Evolutionary conservation across 352 stramenopile species (phyloP), one percentile per base, ranked within the genome.

Genomic region (Pythium grandisporangium): DNA sequence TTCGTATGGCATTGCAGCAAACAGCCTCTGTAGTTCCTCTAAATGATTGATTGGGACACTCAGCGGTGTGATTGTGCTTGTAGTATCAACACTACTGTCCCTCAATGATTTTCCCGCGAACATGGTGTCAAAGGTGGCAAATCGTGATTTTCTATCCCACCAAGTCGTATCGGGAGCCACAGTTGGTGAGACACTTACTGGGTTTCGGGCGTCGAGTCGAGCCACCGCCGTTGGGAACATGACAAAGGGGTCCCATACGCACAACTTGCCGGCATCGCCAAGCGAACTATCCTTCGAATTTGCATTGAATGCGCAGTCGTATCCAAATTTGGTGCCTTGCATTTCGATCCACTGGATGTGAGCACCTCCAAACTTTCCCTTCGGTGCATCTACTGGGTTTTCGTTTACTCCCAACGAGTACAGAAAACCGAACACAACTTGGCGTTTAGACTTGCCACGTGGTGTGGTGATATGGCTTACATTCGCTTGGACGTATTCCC

Each of bases 241-340:
- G 3, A 48, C 48, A 30, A 58, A 61, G 0, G 73, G 73, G 7
- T 66, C 42, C 73, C 70, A 87, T 3, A 84, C 43, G 30, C 30
- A 41, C 14, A 57, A 10, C 8, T 41, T 25, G 38, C 56, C 17
- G 42, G 58, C 39, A 52, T 61, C 10, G 2, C 14, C 25, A 10
- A 54, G 44, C 37, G 24, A 57, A 27, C 19, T 52, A 55, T 54
- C 66, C 16, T 37, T 48, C 34, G 43, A 60, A 24, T 45, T 37
- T 13, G 34, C 8, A 32, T 64, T 66, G 6, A 84, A 47, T 2
- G 59, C 56, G 41, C 41, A 37, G 27, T 89, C 75, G 30, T 72
- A 84, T 0, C 68, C 70, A 6, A 66, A 56, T 1, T 62, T 36
- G 13, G 53, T 50, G 6, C 40, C 30, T 32, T 89, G 70, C 2